Evolutionary conservation across 1,284 basidiomycete species (phyloP).

Genomic region (Neonothopanus nambi): DNA sequence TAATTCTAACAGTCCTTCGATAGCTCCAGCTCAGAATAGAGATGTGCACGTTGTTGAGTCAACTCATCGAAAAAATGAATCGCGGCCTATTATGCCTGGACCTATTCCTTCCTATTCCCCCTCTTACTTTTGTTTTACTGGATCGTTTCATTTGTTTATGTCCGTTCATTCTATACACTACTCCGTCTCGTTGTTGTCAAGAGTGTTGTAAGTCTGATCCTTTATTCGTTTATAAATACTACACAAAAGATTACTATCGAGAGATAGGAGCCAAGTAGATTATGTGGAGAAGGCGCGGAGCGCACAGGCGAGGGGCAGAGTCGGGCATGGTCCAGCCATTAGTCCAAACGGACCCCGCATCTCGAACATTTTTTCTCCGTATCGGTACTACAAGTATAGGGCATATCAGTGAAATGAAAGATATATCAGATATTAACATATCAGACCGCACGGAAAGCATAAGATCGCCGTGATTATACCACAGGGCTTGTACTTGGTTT

Average conservation of each 20-base stretch:
- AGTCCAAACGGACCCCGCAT: neutral
- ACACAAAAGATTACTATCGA: too few relatives aligned
- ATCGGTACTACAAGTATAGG: conserved; percentile 26
- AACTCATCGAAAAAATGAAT: neutral
- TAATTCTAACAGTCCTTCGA: neutral
- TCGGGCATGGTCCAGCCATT: too few relatives aligned
- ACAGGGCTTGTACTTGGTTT: conserved; percentile 32
- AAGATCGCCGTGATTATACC: conserved; percentile 38
- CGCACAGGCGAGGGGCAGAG: too few relatives aligned
- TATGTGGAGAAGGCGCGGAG: too few relatives aligned
- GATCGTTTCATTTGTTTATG: too few relatives aligned
- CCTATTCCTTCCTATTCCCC: neutral
- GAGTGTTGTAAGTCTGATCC: too few relatives aligned
- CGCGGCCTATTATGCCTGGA: too few relatives aligned
- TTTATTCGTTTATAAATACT: too few relatives aligned
- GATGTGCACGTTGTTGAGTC: conserved; percentile 36
- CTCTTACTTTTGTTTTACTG: too few relatives aligned
- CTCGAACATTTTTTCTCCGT: conserved; percentile 29
- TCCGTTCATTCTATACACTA: too few relatives aligned
- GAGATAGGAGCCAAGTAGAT: too few relatives aligned
- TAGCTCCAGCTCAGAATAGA: conserved; percentile 37
- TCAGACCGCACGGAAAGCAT: conserved; percentile 34
- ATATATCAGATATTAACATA: conserved; percentile 21
- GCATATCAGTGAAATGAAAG: neutral
- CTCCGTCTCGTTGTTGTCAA: neutral